Conservation (phyloP, 768 basidiomycete species). For the Podaxis pistillaris region DNA sequence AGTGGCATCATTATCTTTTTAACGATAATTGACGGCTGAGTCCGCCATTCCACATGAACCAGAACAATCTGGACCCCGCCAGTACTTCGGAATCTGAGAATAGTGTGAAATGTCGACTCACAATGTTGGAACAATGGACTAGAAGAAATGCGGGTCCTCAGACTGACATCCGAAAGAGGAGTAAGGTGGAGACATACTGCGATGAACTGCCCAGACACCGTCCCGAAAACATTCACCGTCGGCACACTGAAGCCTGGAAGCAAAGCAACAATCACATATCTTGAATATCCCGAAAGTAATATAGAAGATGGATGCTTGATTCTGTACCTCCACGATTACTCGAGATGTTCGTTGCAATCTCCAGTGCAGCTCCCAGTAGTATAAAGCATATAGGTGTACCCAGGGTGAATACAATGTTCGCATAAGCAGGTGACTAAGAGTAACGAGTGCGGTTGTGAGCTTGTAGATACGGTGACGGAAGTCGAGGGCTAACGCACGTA, state of each 20-base stretch:
- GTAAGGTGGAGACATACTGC: slow-evolving; percentile 29
- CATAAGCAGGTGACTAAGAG: slow-evolving; percentile 31
- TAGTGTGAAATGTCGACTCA: slow-evolving; percentile 21
- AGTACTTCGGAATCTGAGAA: neutral
- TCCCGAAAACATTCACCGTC: slow-evolving; percentile 48
- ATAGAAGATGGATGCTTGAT: neutral
- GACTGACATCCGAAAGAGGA: neutral
- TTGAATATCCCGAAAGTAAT: neutral
- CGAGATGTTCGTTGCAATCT: slow-evolving; percentile 44
- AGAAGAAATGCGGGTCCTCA: neutral
- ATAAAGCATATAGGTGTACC: slow-evolving; percentile 43
- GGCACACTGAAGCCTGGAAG: slow-evolving; percentile 55
- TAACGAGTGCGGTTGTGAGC: neutral
- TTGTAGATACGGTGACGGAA: neutral
- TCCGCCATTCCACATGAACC: neutral
- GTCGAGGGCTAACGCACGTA: slow-evolving; percentile 37
- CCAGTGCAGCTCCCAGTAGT: slow-evolving; percentile 43
- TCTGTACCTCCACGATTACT: slow-evolving; percentile 38
- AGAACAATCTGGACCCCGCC: neutral
- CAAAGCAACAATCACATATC: neutral
- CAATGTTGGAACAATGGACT: slow-evolving; percentile 63
- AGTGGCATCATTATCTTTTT: neutral
- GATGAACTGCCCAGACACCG: slow-evolving; percentile 47
- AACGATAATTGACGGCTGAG: neutral
- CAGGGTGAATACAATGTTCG: slow-evolving; percentile 35